These are phyloP conservation scores for Theileria parva DNA, from an alignment of 169 alveolate species.

Conservation along the genomic window DNA sequence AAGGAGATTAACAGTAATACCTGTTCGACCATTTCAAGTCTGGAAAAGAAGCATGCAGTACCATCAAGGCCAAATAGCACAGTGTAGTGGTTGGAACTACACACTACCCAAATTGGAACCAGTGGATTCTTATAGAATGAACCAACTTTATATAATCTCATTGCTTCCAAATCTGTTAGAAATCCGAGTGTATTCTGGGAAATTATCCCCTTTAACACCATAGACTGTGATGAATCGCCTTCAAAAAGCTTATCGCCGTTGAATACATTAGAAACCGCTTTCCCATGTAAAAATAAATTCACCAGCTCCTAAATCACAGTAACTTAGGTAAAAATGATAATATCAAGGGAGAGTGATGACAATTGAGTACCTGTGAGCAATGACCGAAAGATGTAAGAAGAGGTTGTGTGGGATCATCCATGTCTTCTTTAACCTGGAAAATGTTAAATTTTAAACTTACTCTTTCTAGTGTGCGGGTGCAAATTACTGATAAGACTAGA, in stretches of 20 bases:
- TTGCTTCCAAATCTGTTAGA: constrained; percentile 80
- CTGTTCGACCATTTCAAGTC: constrained; percentile 13
- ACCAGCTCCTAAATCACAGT: constrained; percentile 67
- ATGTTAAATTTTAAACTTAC: constrained; percentile 6
- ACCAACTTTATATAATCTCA: constrained; percentile 79
- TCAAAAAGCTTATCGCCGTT: constrained; percentile 73
- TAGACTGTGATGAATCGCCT: constrained; percentile 3
- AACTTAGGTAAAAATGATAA: background rate
- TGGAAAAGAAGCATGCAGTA: background rate
- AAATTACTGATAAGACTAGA: constrained; percentile 70
- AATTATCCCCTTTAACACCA: constrained; percentile 74
- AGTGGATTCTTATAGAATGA: constrained; percentile 77
- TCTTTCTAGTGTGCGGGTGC: constrained; percentile 71
- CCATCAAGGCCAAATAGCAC: constrained; percentile 59
- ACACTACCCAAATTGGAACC: constrained; percentile 79
- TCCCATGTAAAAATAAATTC: constrained; percentile 74
- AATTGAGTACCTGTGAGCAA: constrained; percentile 62
- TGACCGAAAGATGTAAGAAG: constrained; percentile 78
- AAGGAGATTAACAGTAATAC: constrained; percentile 31
- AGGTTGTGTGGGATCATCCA: constrained; percentile 77
- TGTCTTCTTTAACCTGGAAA: constrained; percentile 53
- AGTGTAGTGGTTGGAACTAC: constrained; percentile 77
- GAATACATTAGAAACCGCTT: constrained; percentile 82
- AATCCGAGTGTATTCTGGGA: constrained; percentile 72
- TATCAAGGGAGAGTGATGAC: too few species aligned